Base-by-base conservation (phyloP, 2,329 filamentous ascomycete species). In the Coccinonectria pachysandricola region DNA sequence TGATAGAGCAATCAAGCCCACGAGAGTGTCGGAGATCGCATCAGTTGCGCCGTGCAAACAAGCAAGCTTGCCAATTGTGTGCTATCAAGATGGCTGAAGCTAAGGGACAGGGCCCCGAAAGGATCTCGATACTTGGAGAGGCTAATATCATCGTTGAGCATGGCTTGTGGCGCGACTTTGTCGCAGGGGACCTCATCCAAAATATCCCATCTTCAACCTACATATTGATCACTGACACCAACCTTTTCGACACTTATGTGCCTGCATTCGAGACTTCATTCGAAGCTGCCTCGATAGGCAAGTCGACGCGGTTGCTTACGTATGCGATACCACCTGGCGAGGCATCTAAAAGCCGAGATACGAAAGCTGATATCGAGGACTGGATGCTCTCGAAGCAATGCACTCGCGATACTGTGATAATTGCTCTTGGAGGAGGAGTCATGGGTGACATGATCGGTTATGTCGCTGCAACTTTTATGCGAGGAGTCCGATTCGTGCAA, bases 381-480 rank as follows among this genome's bases (percentile, higher is more conserved):
- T 98, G 91, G 91, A 79, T 98, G 73, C 67, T 96, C 32, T 73
- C 76, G 41, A 75, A 94, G 46, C 77, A 79, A 78, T 98, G 91
- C 61, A 93, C 87, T 14, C 71, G 91, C 42, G 91, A 98, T 56
- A 94, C 86, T 0, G 83, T 98, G 38, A 78, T 98, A 32, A 83
- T 98, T 52, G 91, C 91, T 13, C 71, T 98, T 7, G 91, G 91
- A 16, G 91, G 91, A 39, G 91, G 91, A 31, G 91, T 98, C 35
- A 95, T 98, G 56, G 91, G 91, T 16, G 91, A 98, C 56, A 81
- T 98, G 80, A 87, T 94, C 37, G 91, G 91, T 27, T 98, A 93
- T 53, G 86, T 96, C 26, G 91, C 91, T 12, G 86, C 91, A 19
- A 98, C 91, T 19, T 98, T 96, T 60, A 98, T 98, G 91, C 79